Conservation (phyloP, 305 asterid genomes). For the Ilex paraguariensis region DNA sequence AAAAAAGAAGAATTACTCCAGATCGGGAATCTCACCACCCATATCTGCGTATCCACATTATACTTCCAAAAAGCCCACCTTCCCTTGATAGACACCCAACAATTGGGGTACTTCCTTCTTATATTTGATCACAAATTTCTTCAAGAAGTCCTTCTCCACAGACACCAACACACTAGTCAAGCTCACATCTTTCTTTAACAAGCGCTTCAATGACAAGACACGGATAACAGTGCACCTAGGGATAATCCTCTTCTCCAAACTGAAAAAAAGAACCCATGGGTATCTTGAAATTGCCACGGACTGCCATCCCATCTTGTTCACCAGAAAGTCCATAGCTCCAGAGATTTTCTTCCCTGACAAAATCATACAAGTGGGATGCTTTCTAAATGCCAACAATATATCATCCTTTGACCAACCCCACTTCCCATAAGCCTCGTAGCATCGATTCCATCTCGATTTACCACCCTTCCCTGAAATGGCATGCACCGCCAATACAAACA, state of each 20-base stretch:
- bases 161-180: slow-evolving; percentile 3
- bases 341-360: slow-evolving; percentile 27
- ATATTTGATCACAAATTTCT: slow-evolving; percentile 19
- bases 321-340: slow-evolving; percentile 23
- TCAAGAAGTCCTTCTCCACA: slow-evolving; percentile 21
- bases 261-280: slow-evolving; percentile 19
- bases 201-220: slow-evolving; percentile 20
- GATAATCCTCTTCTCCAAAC: slow-evolving; percentile 26
- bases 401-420: slow-evolving; percentile 43
- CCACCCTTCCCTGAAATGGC: slow-evolving; percentile 8
- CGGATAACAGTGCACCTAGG: slow-evolving; percentile 37
- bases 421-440: slow-evolving; percentile 11
- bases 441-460: slow-evolving; percentile 10
- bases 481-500: neutral
- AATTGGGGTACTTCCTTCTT: slow-evolving; percentile 19
- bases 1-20: too few relatives aligned
- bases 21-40: neutral
- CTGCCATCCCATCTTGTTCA: slow-evolving; percentile 27
- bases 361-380: slow-evolving; percentile 31
- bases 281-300: slow-evolving; percentile 13
- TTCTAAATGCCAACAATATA: slow-evolving; percentile 17
- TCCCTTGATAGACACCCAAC: slow-evolving; percentile 15
- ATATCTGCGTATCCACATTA: neutral
- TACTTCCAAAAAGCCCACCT: neutral
- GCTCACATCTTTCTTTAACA: slow-evolving; percentile 20